These are phyloP conservation scores for Phoma herbarum DNA, from an alignment of 2,329 filamentous ascomycete species.

Conservation along the genomic window DNA sequence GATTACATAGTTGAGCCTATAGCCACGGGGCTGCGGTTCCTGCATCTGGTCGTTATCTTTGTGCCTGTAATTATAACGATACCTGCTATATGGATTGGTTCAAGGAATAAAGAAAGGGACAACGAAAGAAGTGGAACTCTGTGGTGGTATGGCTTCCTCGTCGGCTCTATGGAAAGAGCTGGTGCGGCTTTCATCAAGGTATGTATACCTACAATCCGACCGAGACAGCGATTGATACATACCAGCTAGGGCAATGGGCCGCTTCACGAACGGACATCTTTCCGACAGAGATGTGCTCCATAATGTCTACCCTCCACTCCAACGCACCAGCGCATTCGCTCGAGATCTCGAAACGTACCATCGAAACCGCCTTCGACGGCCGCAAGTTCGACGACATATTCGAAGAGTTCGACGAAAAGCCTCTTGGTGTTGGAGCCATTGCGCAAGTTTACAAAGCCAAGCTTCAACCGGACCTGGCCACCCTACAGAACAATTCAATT, in stretches of 20 bases:
- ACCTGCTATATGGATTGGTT: conserved; percentile 82
- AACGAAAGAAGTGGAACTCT: conserved; percentile 82
- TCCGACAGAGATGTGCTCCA: conserved; percentile 86
- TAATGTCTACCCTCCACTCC: conserved; percentile 95
- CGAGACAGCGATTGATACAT: conserved; percentile 25
- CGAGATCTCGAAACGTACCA: conserved; percentile 77
- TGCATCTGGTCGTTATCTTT: conserved; percentile 88
- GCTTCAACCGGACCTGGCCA: conserved; percentile 79
- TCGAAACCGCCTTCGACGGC: conserved; percentile 82
- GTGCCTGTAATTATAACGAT: conserved; percentile 85
- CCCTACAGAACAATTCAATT: conserved; percentile 66
- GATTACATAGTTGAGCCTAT: conserved; percentile 81
- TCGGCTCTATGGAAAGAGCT: conserved; percentile 87
- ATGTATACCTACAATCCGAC: conserved; percentile 17
- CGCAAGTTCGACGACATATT: conserved; percentile 89
- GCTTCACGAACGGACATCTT: conserved; percentile 97
- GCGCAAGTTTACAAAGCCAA: conserved; percentile 98
- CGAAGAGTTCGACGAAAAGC: conserved; percentile 89
- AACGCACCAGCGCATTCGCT: conserved; percentile 93
- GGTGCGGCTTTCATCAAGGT: conserved; percentile 98
- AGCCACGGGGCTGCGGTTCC: conserved; percentile 84
- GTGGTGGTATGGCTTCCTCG: conserved; percentile 94
- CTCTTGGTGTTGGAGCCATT: conserved; percentile 92
- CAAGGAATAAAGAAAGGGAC: conserved; percentile 68
- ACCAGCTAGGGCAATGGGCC: conserved; percentile 93